phyloP scores from a whole-genome alignment of 1,284 basidiomycete genomes.

The Puccinia horiana region DNA sequence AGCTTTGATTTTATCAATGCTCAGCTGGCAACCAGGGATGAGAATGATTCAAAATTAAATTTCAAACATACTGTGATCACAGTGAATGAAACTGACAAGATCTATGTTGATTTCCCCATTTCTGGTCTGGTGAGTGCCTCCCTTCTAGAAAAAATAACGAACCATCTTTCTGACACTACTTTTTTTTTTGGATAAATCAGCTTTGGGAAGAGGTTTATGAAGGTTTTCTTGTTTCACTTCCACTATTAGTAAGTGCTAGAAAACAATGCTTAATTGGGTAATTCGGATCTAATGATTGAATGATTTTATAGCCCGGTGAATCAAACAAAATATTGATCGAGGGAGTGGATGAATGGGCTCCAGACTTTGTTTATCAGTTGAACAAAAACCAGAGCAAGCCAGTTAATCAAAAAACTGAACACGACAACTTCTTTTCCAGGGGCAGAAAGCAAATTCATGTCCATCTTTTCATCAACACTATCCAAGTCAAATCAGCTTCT shows the following conservation, averaged over 20 bases:
- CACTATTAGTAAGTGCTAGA: neutral
- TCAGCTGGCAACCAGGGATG: neutral
- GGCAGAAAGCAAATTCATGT: neutral
- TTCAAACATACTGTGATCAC: neutral
- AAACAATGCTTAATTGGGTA: neutral
- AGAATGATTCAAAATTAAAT: conserved; percentile 9
- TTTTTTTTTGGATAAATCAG: neutral
- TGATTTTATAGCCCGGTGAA: neutral
- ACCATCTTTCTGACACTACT: neutral
- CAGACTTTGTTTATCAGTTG: conserved; percentile 29
- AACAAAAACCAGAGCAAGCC: neutral
- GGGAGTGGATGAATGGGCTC: conserved; percentile 30
- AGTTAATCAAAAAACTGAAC: neutral
- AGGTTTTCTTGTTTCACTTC: conserved; percentile 27
- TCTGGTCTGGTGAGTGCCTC: conserved; percentile 31
- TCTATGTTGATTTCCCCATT: conserved; percentile 28
- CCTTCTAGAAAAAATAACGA: neutral
- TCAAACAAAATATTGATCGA: conserved; percentile 20
- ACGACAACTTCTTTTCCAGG: too few relatives aligned
- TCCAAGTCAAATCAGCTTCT: too few relatives aligned
- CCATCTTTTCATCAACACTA: neutral
- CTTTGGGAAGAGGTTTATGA: conserved; percentile 28
- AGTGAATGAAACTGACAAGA: conserved; percentile 22
- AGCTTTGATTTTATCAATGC: conserved; percentile 47
- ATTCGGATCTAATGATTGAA: neutral